Percentiles rank a stretch among this genome's conserved stretches.
These are phyloP conservation scores for Colletotrichum paranaense DNA, from an alignment of 2,329 filamentous ascomycete species.

Conservation along the genomic window DNA sequence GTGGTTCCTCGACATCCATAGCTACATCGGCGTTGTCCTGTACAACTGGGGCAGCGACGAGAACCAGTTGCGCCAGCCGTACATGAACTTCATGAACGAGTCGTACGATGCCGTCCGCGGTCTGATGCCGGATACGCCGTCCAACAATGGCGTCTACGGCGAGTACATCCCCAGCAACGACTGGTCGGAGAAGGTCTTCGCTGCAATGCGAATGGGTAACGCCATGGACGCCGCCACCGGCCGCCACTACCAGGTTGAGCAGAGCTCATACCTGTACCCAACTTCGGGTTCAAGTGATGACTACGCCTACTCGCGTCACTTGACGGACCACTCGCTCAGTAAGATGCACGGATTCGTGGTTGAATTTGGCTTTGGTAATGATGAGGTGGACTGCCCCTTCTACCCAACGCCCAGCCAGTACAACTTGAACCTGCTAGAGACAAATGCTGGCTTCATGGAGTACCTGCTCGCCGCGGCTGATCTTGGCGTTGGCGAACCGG, in stretches of 20 bases:
- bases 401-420: conserved; percentile 58
- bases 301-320: conserved; percentile 58
- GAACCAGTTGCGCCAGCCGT: conserved; percentile 55
- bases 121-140: conserved; percentile 50
- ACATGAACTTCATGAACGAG: conserved; percentile 64
- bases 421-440: conserved; percentile 56
- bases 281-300: conserved; percentile 59
- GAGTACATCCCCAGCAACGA: conserved; percentile 58
- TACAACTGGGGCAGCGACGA: conserved; percentile 70
- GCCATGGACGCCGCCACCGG: conserved; percentile 54
- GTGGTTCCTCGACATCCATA: conserved; percentile 71
- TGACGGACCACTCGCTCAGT: conserved; percentile 47
- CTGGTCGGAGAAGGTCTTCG: conserved; percentile 43
- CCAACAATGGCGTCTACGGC: conserved; percentile 49
- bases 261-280: conserved; percentile 56
- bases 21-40: conserved; percentile 56
- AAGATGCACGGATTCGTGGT: conserved; percentile 56
- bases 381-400: conserved; percentile 50
- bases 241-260: conserved; percentile 50
- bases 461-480: conserved; percentile 43
- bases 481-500: conserved; percentile 32
- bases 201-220: conserved; percentile 47
- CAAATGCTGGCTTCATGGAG: conserved; percentile 60
- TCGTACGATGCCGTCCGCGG: conserved; percentile 64
- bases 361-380: conserved; percentile 58